Percentiles rank a stretch among this genome's conserved stretches.
Evolutionary conservation across 768 basidiomycete species (phyloP).

Genomic region (Suillus tomentosus): DNA sequence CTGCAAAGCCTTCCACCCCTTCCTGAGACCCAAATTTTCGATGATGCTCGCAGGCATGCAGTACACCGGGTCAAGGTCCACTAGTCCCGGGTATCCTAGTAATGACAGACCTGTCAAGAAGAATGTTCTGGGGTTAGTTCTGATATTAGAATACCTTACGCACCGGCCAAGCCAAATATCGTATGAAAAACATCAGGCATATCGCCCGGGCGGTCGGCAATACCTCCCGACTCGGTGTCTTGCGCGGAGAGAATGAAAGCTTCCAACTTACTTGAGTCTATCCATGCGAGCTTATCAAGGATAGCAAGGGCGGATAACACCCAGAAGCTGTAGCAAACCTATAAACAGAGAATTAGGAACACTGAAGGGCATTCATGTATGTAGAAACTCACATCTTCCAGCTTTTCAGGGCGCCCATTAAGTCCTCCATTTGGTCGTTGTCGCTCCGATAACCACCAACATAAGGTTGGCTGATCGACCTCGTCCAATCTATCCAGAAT

Average conservation of each 20-base stretch:
- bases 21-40: constrained; percentile 66
- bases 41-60: constrained; percentile 87
- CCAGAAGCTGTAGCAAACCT: constrained; percentile 99
- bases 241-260: constrained; percentile 87
- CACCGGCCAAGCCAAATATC: constrained; percentile 85
- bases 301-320: constrained; percentile 89
- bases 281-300: constrained; percentile 81
- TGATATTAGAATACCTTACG: constrained; percentile 16
- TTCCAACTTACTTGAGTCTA: constrained; percentile 76
- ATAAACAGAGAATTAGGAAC: constrained; percentile 5
- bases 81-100: constrained; percentile 81
- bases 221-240: constrained; percentile 90
- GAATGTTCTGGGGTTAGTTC: not conserved
- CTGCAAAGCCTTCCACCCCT: constrained; percentile 40
- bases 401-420: constrained; percentile 96
- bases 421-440: constrained; percentile 93
- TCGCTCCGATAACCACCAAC: constrained; percentile 93
- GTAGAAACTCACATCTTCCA: constrained; percentile 77
- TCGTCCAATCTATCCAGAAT: constrained; percentile 22
- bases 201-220: constrained; percentile 91
- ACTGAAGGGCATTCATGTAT: not conserved
- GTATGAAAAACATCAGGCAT: constrained; percentile 99
- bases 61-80: constrained; percentile 82
- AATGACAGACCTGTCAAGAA: constrained; percentile 72
- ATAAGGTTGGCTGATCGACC: constrained; percentile 77